These are phyloP conservation scores for Grifola frondosa DNA, from an alignment of 1,284 basidiomycete species.

Conservation along the genomic window DNA sequence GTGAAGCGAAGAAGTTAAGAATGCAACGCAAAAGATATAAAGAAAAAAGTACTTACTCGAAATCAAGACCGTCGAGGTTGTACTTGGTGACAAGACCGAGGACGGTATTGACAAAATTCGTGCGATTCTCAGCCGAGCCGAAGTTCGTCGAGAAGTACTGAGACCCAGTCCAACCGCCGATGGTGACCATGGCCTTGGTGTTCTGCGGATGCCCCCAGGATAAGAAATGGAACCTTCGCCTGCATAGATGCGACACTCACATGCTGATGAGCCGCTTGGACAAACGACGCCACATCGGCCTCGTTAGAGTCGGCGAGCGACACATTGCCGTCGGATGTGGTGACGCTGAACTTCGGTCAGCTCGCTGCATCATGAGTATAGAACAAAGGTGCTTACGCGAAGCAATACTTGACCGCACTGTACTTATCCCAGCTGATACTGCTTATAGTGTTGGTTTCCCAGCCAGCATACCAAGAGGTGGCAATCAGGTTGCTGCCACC, in stretches of 20 bases:
- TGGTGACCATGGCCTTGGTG: slow-evolving; percentile 74
- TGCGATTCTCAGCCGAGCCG: slow-evolving; percentile 56
- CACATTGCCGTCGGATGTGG: slow-evolving; percentile 46
- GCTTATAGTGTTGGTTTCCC: no score
- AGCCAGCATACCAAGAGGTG: slow-evolving; percentile 59
- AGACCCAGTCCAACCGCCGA: slow-evolving; percentile 89
- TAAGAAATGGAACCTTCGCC: neutral
- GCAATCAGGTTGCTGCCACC: slow-evolving; percentile 32
- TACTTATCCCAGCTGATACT: slow-evolving; percentile 61
- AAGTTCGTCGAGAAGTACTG: slow-evolving; percentile 76
- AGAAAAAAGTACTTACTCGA: slow-evolving; percentile 58
- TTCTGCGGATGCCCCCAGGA: slow-evolving; percentile 35
- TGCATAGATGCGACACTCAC: slow-evolving; percentile 35
- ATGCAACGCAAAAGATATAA: neutral
- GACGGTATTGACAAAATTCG: slow-evolving; percentile 68
- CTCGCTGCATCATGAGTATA: neutral
- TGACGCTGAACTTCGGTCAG: slow-evolving; percentile 29
- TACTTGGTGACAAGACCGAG: slow-evolving; percentile 61
- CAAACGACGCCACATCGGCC: slow-evolving; percentile 49
- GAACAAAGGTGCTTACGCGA: slow-evolving; percentile 46
- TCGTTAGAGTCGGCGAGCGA: slow-evolving; percentile 43
- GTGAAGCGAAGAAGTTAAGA: slow-evolving; percentile 4
- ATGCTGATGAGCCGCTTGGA: slow-evolving; percentile 51
- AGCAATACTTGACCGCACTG: slow-evolving; percentile 53
- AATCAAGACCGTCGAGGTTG: slow-evolving; percentile 80